Evolutionary conservation across 1,139 yeast species (phyloP).

Genomic region (Candida tetrigidarum): DNA sequence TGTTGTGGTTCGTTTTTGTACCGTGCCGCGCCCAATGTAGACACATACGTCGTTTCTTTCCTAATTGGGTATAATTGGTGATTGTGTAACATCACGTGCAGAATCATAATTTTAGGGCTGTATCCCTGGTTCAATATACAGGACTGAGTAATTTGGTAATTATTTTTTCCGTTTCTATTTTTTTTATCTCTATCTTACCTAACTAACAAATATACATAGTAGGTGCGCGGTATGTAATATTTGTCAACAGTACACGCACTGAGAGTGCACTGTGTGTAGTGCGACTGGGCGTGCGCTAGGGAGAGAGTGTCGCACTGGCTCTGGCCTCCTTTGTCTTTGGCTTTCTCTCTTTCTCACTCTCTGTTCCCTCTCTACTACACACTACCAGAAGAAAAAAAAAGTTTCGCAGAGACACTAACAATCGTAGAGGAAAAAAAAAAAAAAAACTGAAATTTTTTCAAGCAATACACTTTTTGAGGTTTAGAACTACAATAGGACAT

Average conservation of each 20-base stretch:
- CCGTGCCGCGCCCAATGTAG: no score
- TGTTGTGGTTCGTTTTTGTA: no score
- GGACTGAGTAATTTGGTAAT: not conserved
- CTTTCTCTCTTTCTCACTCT: not conserved
- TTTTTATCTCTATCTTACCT: no score
- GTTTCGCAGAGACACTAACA: slow-evolving; percentile 4
- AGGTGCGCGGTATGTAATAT: not conserved
- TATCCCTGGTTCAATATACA: slow-evolving; percentile 2
- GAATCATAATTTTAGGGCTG: not conserved
- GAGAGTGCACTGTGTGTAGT: not conserved
- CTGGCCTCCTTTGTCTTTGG: no score
- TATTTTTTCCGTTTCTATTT: not conserved
- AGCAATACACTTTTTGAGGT: slow-evolving; percentile 14
- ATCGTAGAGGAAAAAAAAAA: slow-evolving; percentile 7
- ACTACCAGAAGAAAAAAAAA: slow-evolving; percentile 4
- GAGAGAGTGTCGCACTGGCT: no score
- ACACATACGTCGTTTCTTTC: no score
- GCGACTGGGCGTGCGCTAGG: no score
- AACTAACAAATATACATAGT: not conserved
- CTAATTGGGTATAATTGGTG: slow-evolving; percentile 5
- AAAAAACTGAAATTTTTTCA: slow-evolving; percentile 15
- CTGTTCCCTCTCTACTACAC: slow-evolving; percentile 1
- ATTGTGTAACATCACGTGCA: slow-evolving; percentile 4
- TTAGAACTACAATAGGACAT: slow-evolving; percentile 11
- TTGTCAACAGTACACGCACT: slow-evolving; percentile 1